These are phyloP conservation scores for Uronychia setigera DNA, from an alignment of 73 alveolate species.

Conservation along the genomic window DNA sequence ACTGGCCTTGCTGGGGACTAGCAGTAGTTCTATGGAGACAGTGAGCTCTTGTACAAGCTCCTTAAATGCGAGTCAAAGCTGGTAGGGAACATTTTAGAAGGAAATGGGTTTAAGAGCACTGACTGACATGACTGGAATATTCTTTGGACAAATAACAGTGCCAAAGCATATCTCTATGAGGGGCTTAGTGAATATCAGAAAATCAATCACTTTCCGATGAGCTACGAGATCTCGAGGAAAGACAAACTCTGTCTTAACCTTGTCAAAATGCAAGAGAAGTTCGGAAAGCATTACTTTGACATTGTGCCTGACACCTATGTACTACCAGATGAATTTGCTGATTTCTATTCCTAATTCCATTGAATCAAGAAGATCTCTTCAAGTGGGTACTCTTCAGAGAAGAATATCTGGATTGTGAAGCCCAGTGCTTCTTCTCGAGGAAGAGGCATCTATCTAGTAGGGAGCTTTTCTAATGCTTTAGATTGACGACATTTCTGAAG, in stretches of 20 bases:
- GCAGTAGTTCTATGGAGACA: background rate
- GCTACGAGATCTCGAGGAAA: conserved; percentile 81
- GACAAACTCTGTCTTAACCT: conserved; percentile 76
- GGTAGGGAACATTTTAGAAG: conserved; percentile 54
- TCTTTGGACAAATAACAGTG: conserved; percentile 66
- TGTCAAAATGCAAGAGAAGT: conserved; percentile 68
- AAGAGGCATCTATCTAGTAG: conserved; percentile 79
- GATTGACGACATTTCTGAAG: conserved; percentile 3
- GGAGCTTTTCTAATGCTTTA: background rate
- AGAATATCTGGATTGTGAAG: conserved; percentile 80
- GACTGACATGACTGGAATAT: conserved; percentile 79
- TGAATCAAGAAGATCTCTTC: background rate
- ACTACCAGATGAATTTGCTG: conserved; percentile 63
- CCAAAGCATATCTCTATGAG: conserved; percentile 73
- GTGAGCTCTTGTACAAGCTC: conserved; percentile 54
- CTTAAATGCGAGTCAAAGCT: conserved; percentile 64
- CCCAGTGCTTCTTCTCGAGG: conserved; percentile 91
- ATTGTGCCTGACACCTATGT: conserved; percentile 86
- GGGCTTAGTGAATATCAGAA: conserved; percentile 72
- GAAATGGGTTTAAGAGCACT: conserved; percentile 39
- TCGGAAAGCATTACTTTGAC: conserved; percentile 60
- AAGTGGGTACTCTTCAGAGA: background rate
- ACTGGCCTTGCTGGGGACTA: background rate
- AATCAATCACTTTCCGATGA: conserved; percentile 87
- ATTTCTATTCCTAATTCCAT: background rate